These are phyloP conservation scores for Pichia sp. DNA, from an alignment of 1,139 yeast species.

Conservation along the genomic window DNA sequence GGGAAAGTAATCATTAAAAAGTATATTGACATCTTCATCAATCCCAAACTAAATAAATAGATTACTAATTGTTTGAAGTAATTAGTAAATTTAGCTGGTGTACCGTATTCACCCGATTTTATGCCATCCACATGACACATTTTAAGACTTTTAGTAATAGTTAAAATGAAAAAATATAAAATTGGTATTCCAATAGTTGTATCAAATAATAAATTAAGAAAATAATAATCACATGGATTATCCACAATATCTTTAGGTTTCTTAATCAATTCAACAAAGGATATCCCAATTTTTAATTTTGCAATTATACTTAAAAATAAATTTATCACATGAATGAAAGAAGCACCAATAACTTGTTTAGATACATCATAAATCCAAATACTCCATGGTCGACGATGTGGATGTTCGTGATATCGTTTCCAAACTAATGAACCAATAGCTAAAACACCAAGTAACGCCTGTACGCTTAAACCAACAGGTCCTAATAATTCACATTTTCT, in stretches of 20 bases:
- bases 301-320: conserved; percentile 53
- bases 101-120: conserved; percentile 79
- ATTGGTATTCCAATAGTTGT: conserved; percentile 75
- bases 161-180: conserved; percentile 8
- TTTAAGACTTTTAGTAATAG: conserved; percentile 33
- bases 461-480: conserved; percentile 63
- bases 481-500: conserved; percentile 59
- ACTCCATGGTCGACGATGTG: conserved; percentile 73
- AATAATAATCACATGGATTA: conserved; percentile 87
- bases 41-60: conserved; percentile 51
- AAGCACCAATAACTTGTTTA: conserved; percentile 82
- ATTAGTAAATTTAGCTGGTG: conserved; percentile 58
- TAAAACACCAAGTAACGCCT: conserved; percentile 61
- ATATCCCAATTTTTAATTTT: background rate
- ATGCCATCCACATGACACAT: conserved; percentile 48
- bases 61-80: conserved; percentile 69
- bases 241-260: conserved; percentile 31
- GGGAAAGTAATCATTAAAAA: conserved; percentile 54
- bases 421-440: conserved; percentile 68
- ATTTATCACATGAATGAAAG: conserved; percentile 76
- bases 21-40: conserved; percentile 52
- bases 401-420: conserved; percentile 74
- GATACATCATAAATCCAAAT: conserved; percentile 88
- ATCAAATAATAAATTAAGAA: conserved; percentile 77
- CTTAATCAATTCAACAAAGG: background rate